These are phyloP conservation scores for Trichosporon sp. DNA, from an alignment of 1,284 basidiomycete genomes.

Conservation along the genomic window DNA sequence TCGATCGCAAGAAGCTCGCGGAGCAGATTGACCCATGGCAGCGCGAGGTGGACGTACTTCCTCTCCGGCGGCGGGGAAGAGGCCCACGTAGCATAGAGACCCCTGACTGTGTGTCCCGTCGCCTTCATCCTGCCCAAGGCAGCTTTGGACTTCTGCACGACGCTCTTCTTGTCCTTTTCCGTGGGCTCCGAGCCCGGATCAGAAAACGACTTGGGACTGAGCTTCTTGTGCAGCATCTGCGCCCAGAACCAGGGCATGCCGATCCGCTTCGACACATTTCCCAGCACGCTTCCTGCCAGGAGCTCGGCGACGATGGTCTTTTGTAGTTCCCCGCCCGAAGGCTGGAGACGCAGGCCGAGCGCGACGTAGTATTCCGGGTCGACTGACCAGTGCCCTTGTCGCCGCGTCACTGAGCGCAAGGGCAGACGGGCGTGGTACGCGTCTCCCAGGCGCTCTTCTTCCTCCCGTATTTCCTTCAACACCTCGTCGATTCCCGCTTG, in stretches of 20 bases:
- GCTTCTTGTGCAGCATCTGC: constrained; percentile 29
- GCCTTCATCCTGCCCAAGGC: background rate
- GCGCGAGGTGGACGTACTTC: constrained; percentile 24
- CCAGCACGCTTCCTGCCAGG: constrained; percentile 55
- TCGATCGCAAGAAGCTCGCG: background rate
- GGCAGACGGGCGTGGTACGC: constrained; percentile 47
- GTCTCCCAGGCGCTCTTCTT: background rate
- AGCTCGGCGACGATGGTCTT: constrained; percentile 56
- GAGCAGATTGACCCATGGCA: constrained; percentile 33
- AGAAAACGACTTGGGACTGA: background rate
- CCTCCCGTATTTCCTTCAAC: background rate
- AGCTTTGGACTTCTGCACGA: background rate
- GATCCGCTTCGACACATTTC: constrained; percentile 46
- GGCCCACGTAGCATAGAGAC: constrained; percentile 26
- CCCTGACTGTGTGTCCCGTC: background rate
- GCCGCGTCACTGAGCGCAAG: constrained; percentile 20
- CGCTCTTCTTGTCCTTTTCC: background rate
- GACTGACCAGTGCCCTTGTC: background rate
- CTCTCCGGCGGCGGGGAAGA: constrained; percentile 19
- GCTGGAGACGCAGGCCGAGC: constrained; percentile 52
- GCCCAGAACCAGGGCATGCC: constrained; percentile 56
- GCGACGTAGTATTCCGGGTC: constrained; percentile 50
- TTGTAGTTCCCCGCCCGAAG: constrained; percentile 43
- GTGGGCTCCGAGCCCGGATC: background rate
- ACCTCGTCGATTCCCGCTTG: too few species aligned